phyloP scores from a whole-genome alignment of 495 filamentous ascomycete species.

The Lineolata rhizophorae region DNA sequence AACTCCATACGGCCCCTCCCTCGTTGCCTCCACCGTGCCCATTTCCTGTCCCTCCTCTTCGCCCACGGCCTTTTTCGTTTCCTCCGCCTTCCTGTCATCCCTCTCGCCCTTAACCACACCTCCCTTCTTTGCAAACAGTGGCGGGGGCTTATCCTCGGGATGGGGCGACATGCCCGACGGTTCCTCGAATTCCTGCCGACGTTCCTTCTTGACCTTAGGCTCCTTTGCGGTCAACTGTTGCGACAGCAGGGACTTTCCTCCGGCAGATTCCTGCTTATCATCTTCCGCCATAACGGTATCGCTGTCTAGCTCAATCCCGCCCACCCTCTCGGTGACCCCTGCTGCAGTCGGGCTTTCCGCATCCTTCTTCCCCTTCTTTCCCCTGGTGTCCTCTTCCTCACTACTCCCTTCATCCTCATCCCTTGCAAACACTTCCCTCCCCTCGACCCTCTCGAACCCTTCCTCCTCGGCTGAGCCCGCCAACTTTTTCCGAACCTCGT shows the following conservation, averaged over 20 bases:
- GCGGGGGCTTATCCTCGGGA: slow-evolving; percentile 45
- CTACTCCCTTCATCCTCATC: slow-evolving; percentile 28
- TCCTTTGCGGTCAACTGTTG: too few relatives aligned
- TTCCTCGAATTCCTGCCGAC: too few relatives aligned
- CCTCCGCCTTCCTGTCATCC: not conserved
- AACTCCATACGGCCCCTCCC: slow-evolving; percentile 20
- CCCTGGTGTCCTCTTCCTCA: slow-evolving; percentile 27
- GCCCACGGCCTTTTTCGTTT: not conserved
- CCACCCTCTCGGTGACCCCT: slow-evolving; percentile 28
- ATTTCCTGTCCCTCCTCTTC: slow-evolving; percentile 1
- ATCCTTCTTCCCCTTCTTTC: slow-evolving; percentile 28
- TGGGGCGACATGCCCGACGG: slow-evolving; percentile 27
- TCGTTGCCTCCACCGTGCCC: not conserved
- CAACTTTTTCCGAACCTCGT: slow-evolving; percentile 33
- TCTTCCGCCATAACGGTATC: slow-evolving; percentile 23
- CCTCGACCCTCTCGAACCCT: slow-evolving; percentile 79
- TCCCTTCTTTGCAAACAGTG: slow-evolving; percentile 29
- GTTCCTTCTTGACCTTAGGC: too few relatives aligned
- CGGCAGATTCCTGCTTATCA: too few relatives aligned
- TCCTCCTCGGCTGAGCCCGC: slow-evolving; percentile 73
- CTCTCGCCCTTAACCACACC: slow-evolving; percentile 1
- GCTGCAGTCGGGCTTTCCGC: slow-evolving; percentile 20
- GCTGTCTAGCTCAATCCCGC: slow-evolving; percentile 27
- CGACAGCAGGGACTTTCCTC: too few relatives aligned
- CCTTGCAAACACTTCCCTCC: slow-evolving; percentile 41